Base-by-base conservation (phyloP, 495 filamentous ascomycete genomes). In the Gamarada debralockiae region DNA sequence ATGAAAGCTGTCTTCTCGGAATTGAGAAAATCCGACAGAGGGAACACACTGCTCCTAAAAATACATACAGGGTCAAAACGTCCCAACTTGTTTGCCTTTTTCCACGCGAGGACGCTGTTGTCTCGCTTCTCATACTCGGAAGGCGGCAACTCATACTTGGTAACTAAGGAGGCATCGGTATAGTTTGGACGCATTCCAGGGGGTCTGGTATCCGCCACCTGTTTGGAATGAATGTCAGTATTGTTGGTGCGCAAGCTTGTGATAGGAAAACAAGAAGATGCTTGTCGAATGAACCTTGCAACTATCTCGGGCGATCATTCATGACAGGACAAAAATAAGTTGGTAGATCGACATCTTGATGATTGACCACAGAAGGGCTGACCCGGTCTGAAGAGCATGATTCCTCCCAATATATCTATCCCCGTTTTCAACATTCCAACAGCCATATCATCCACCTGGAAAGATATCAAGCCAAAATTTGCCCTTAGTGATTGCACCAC, bases 61-160 rank as follows among this genome's bases (percentile, higher is more conserved):
- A 29, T 29, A 29, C 27, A 5, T 29, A 29, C 77, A 2, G 93
- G 93, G 65, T 97, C 91, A 70, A 98, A 98, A 24, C 93, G 90
- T 33, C 93, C 93, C 20, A 98, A 78, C 61, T 95, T 89, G 60
- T 96, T 83, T 18, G 82, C 77, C 69, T 86, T 89, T 73, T 98
- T 98, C 89, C 89, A 97, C 9, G 90, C 87, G 36, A 96, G 77
- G 14, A 98, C 93, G 21, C 86, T 91, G 70, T 95, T 87, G 22
- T 82, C 71, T 50, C 89, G 89, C 49, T 81, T 79, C 62, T 88
- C 87, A 72, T 98, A 98, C 50, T 89, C 83, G 17, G 85, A 80
- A 24, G 76, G 70, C 17, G 91, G 89, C 68, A 98, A 82, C 52
- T 81, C 80, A 63, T 90, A 97, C 67, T 97, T 97, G 20, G 86